Evolutionary conservation across 768 basidiomycete species (phyloP).

Genomic region (Mycena epipterygia): DNA sequence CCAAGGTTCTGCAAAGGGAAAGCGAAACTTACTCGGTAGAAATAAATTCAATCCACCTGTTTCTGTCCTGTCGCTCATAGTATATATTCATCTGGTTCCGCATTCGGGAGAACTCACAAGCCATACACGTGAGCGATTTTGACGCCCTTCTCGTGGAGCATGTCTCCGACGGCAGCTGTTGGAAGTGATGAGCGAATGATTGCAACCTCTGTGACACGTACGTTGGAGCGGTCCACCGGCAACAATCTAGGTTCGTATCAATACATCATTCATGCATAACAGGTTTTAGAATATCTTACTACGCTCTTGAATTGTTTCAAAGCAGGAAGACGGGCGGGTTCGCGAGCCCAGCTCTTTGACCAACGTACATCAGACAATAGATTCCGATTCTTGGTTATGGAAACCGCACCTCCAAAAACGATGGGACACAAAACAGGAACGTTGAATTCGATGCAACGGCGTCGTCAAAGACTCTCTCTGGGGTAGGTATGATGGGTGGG

Average conservation of each 20-base stretch:
- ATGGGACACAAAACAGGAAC: conserved; percentile 45
- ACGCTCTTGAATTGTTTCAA: conserved; percentile 10
- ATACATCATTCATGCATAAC: not conserved
- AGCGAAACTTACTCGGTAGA: conserved; percentile 17
- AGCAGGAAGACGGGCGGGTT: not conserved
- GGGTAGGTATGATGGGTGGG: conserved; percentile 45
- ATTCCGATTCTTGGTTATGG: not conserved
- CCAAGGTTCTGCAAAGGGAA: no score
- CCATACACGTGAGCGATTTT: conserved; percentile 14
- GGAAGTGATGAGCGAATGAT: not conserved
- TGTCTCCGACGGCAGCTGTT: not conserved
- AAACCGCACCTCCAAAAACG: conserved; percentile 47
- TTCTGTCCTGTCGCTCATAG: conserved; percentile 3
- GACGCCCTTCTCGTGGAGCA: conserved; percentile 8
- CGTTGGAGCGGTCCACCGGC: conserved; percentile 15
- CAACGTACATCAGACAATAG: not conserved
- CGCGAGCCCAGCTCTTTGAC: conserved; percentile 35
- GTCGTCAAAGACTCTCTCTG: conserved; percentile 44
- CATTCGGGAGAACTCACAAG: not conserved
- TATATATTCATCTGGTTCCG: not conserved
- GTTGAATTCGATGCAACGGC: conserved; percentile 39
- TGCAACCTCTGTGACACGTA: not conserved
- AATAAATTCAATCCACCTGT: conserved; percentile 12
- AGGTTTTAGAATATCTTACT: not conserved
- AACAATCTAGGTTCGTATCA: not conserved